Percentiles rank a stretch among this genome's conserved stretches.
These are phyloP conservation scores for Chlorophyllum brunneum DNA, from an alignment of 768 basidiomycete species.

Conservation along the genomic window DNA sequence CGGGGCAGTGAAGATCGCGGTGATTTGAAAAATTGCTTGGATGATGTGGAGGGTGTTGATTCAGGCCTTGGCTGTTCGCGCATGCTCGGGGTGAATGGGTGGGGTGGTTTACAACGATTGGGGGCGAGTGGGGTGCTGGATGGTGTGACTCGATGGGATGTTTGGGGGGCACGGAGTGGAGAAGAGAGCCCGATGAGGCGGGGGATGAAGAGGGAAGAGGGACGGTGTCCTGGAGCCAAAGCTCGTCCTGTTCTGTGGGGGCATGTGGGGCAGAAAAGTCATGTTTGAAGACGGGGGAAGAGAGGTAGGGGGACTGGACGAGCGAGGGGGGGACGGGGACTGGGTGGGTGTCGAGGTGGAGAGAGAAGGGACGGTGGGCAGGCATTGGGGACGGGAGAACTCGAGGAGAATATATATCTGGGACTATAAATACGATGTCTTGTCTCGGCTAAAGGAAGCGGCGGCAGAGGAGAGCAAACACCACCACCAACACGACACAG, in stretches of 20 bases:
- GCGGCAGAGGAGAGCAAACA: constrained; percentile 64
- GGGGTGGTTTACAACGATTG: constrained; percentile 5
- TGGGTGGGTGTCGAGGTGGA: constrained; percentile 25
- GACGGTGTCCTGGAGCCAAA: constrained; percentile 64
- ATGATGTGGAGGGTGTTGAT: not conserved
- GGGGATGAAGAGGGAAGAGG: constrained; percentile 29
- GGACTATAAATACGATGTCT: constrained; percentile 13
- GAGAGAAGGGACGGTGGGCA: constrained; percentile 35
- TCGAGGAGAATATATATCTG: constrained; percentile 8
- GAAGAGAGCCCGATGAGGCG: constrained; percentile 11
- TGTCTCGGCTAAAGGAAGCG: constrained; percentile 37
- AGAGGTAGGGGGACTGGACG: constrained; percentile 50
- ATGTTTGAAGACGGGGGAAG: constrained; percentile 46
- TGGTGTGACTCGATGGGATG: not conserved
- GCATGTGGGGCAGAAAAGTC: constrained; percentile 26
- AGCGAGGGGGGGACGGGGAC: constrained; percentile 60
- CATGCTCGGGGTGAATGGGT: too few relatives aligned
- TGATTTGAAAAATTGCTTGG: not conserved
- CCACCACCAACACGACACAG: constrained; percentile 63
- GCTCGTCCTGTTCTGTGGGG: constrained; percentile 50
- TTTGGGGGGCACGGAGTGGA: not conserved
- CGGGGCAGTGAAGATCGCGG: not conserved
- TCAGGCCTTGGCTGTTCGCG: not conserved
- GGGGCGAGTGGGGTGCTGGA: constrained; percentile 11
- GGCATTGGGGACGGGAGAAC: constrained; percentile 2